These are phyloP conservation scores for Climacium dendroides DNA, from an alignment of 225 moss, liverwort and hornwort species.

Conservation along the genomic window DNA sequence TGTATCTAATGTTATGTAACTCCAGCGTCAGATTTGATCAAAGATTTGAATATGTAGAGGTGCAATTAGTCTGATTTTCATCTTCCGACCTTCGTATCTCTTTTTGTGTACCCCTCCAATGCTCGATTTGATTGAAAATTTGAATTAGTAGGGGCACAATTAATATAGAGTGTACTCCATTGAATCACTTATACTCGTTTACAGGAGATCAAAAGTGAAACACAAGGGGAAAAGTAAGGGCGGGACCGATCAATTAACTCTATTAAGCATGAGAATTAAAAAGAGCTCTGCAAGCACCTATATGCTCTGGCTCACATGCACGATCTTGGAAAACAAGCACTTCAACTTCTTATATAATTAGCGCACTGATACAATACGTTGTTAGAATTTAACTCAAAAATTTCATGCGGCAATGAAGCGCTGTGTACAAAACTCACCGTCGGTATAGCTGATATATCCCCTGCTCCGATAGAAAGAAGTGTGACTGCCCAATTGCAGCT, in stretches of 20 bases:
- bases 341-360: not conserved
- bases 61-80: not conserved
- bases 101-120: not conserved
- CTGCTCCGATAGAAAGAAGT: conserved; percentile 61
- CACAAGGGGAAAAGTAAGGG: not conserved
- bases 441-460: conserved; percentile 44
- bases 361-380: not conserved
- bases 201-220: not conserved
- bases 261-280: not conserved
- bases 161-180: not conserved
- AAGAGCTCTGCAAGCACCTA: not conserved
- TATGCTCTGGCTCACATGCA: not conserved
- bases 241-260: not conserved
- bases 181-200: not conserved
- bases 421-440: conserved; percentile 19
- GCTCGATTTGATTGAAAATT: not conserved
- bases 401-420: not conserved
- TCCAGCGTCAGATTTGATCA: not conserved
- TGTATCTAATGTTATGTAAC: not conserved
- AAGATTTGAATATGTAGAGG: not conserved
- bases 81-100: not conserved
- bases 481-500: conserved; percentile 63
- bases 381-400: not conserved
- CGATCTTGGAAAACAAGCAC: not conserved
- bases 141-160: not conserved